Base-by-base conservation (phyloP, 768 basidiomycete genomes). In the Hebeloma cylindrosporum region DNA sequence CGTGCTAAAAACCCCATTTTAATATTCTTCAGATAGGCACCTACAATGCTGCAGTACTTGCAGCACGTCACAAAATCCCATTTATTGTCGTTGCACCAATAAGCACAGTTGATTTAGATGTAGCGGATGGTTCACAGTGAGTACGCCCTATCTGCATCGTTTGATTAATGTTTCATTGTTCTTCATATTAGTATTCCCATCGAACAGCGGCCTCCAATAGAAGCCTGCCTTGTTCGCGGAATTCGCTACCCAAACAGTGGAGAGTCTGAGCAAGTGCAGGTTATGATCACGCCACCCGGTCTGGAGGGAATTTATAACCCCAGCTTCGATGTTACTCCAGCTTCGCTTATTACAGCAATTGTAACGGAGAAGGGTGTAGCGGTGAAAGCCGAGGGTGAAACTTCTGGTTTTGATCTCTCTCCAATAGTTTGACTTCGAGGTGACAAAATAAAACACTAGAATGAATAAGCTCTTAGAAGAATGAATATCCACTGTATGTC, bases 311-410 rank as follows among this genome's bases (percentile, higher is more conserved):
- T 91, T 29, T 95, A 93, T 64, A 98, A 96, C 64, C 93, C 95
- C 1, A 91, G 89, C 51, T 98, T 97, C 65, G 95, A 98, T 60
- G 93, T 98, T 11, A 97, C 95, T 0, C 93, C 94, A 0, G 91
- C 93, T 2, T 85, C 88, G 47, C 70, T 97, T 31, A 96, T 98
- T 51, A 88, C 84, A n/a, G 90, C 88, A 22, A 88, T 98, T 39
- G 93, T 94, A 9, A 97, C 93, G 2, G 95, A 98, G 70, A 92
- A 88, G 54, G 93, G 95, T 5, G 92, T 96, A 23, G 91, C 90
- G 3, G 79, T 85, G 46, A 85, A 83, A 58, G 67, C 68, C 46
- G 75, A 75, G 5, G 83, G 83, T 17, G 69, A n/a, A n/a, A n/a
- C 74, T 47, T 62, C 60, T 2, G 58, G 48, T 18, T 89, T 92